Evolutionary conservation across 2,329 filamentous ascomycete genomes (phyloP).

Genomic region (Ustulina deusta): DNA sequence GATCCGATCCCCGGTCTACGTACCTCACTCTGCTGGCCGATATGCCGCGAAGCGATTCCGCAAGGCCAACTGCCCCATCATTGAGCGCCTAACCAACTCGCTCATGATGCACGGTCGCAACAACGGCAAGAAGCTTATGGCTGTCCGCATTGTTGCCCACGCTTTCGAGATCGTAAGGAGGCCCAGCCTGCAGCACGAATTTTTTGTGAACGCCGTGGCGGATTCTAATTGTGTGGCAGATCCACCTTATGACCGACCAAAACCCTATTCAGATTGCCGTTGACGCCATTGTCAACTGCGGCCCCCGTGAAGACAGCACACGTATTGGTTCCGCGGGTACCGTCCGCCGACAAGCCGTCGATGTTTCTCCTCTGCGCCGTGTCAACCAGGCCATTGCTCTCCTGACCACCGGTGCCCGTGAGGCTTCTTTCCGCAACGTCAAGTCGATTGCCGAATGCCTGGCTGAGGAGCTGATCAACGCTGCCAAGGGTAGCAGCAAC

Average conservation of each 20-base stretch:
- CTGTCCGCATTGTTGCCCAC: slow-evolving; percentile 98
- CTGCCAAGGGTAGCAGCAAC: slow-evolving; percentile 99
- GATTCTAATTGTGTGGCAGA: slow-evolving; percentile 64
- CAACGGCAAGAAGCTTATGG: slow-evolving; percentile 99
- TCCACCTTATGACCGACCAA: slow-evolving; percentile 99
- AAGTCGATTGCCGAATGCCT: slow-evolving; percentile 99
- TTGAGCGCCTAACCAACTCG: slow-evolving; percentile 99
- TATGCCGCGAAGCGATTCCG: slow-evolving; percentile 99
- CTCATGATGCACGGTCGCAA: slow-evolving; percentile 99
- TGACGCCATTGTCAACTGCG: slow-evolving; percentile 99
- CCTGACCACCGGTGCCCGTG: slow-evolving; percentile 97
- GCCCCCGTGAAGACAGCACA: slow-evolving; percentile 99
- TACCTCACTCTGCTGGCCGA: slow-evolving; percentile 97
- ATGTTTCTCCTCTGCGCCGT: slow-evolving; percentile 98
- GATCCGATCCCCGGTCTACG: slow-evolving; percentile 98
- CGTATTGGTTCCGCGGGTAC: slow-evolving; percentile 99
- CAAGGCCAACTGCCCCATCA: slow-evolving; percentile 99
- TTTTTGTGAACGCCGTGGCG: slow-evolving; percentile 12
- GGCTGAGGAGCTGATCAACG: slow-evolving; percentile 99
- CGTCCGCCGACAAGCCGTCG: slow-evolving; percentile 99
- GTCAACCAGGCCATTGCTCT: slow-evolving; percentile 99
- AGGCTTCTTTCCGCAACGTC: slow-evolving; percentile 99
- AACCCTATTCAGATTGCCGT: slow-evolving; percentile 99
- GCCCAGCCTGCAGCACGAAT: slow-evolving; percentile 23
- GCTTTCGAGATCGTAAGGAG: slow-evolving; percentile 97